Conservation (phyloP, 2,329 filamentous ascomycete genomes). For the Aspergillus fumigatiaffinis region DNA sequence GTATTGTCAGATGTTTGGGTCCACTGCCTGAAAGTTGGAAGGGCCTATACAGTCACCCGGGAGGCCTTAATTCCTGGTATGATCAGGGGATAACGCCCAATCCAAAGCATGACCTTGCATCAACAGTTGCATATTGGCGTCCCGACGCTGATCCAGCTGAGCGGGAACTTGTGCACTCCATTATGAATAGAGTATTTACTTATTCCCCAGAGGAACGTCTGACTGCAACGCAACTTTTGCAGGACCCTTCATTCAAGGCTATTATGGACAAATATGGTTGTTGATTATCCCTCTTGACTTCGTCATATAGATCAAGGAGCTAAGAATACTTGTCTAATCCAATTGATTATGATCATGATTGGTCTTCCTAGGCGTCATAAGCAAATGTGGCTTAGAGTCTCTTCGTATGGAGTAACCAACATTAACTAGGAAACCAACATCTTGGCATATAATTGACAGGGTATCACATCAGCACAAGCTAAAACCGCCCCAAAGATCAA, state of each 20-base stretch:
- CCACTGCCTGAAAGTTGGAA: slow-evolving; percentile 25
- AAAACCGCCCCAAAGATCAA: not conserved
- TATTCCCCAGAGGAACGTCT: slow-evolving; percentile 21
- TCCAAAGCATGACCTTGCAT: slow-evolving; percentile 5
- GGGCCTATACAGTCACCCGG: slow-evolving; percentile 12
- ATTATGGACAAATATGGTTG: slow-evolving; percentile 26
- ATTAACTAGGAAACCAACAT: not conserved
- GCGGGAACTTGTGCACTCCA: slow-evolving; percentile 16
- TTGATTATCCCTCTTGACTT: slow-evolving; percentile 12
- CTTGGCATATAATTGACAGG: not conserved
- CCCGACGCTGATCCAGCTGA: slow-evolving; percentile 19
- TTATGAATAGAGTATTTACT: slow-evolving; percentile 23
- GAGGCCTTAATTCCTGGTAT: slow-evolving; percentile 24
- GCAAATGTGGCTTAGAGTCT: not conserved
- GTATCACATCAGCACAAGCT: not conserved
- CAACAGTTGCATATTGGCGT: slow-evolving; percentile 11
- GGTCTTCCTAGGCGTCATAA: not conserved
- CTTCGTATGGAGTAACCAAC: not conserved
- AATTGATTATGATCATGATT: not conserved
- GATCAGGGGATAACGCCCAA: slow-evolving; percentile 16
- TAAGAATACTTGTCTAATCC: no score
- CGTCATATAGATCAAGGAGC: no score
- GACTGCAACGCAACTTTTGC: slow-evolving; percentile 24
- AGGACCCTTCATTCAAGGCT: slow-evolving; percentile 25
- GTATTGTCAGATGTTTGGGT: slow-evolving; percentile 19